These are phyloP conservation scores for Eucalyptus curtisii DNA, from an alignment of 345 rosid species.

Conservation along the genomic window DNA sequence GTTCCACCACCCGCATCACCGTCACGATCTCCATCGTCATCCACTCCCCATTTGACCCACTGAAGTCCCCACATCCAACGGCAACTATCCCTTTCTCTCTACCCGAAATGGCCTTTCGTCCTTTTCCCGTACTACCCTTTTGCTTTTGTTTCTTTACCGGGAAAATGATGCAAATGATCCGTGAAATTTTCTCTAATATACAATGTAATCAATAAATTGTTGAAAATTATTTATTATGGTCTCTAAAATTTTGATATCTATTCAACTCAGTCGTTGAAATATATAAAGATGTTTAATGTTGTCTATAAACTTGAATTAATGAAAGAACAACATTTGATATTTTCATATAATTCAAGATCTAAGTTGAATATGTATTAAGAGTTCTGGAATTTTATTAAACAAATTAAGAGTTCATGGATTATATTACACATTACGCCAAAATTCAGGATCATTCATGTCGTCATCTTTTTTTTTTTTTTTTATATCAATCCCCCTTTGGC, in stretches of 20 bases:
- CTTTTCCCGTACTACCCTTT: not conserved
- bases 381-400: rapidly evolving
- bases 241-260: too few relatives aligned
- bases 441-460: rapidly evolving
- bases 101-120: not conserved
- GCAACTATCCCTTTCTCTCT: not conserved
- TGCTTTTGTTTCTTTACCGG: too few relatives aligned
- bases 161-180: not conserved
- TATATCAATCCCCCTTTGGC: too few relatives aligned
- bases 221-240: too few relatives aligned
- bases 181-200: too few relatives aligned
- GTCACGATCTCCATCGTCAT: not conserved
- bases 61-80: not conserved
- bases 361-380: too few relatives aligned
- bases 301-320: not conserved
- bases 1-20: not conserved
- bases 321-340: too few relatives aligned
- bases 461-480: not conserved
- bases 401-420: too few relatives aligned
- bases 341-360: too few relatives aligned
- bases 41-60: not conserved
- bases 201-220: too few relatives aligned
- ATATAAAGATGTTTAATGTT: too few relatives aligned
- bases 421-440: rapidly evolving
- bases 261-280: rapidly evolving